Conservation (phyloP, 176 grass and related monocot genomes). For the Luzula sylvatica region DNA sequence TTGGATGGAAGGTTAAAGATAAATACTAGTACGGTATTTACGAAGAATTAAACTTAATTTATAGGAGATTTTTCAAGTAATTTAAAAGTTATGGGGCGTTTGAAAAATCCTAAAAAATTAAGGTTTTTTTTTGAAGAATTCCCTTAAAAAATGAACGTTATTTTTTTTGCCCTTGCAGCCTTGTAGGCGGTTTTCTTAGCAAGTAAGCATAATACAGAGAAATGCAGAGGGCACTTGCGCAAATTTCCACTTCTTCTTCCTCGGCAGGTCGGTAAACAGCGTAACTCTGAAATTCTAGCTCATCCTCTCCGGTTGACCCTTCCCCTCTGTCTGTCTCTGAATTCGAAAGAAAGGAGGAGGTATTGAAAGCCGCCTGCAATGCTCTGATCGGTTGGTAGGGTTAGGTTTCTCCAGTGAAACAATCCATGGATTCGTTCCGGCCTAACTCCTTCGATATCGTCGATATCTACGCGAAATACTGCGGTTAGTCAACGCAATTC, state of each 20-base stretch:
- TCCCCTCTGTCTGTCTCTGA: conserved; percentile 1
- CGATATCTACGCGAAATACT: conserved; percentile 62
- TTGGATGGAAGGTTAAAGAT: no score
- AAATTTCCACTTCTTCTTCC: background rate
- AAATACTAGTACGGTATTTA: no score
- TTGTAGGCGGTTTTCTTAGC: background rate
- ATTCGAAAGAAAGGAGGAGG: conserved; percentile 16
- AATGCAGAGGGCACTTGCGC: background rate
- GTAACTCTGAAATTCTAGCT: background rate
- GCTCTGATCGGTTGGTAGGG: conserved; percentile 31
- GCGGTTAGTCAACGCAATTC: conserved; percentile 39
- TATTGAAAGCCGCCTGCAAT: conserved; percentile 1
- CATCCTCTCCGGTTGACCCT: conserved; percentile 6
- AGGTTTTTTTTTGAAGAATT: no score
- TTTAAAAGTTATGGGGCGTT: no score
- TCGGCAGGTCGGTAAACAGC: background rate
- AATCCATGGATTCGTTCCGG: conserved; percentile 21
- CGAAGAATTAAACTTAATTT: no score
- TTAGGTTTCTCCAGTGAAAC: conserved; percentile 3
- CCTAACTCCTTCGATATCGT: conserved; percentile 42
- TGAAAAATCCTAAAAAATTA: no score
- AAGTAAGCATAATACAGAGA: background rate
- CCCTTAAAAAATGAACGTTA: no score
- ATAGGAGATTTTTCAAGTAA: no score
- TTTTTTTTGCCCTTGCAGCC: no score